A percentile compares a stretch with the other conserved stretches of the same genome.
These are phyloP conservation scores for Xylaria sp. DNA, from an alignment of 2,329 filamentous ascomycete genomes.

Conservation along the genomic window DNA sequence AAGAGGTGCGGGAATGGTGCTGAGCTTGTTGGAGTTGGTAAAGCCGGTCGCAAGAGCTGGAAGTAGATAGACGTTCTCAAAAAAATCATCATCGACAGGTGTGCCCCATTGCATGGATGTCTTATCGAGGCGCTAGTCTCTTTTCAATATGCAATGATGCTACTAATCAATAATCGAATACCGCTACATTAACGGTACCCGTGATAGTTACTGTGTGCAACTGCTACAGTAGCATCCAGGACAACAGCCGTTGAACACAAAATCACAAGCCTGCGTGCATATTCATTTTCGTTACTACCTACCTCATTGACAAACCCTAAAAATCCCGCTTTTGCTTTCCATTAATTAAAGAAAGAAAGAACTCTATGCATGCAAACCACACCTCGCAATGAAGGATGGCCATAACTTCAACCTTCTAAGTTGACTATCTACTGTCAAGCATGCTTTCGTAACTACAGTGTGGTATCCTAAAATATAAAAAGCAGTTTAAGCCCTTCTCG, in stretches of 20 bases:
- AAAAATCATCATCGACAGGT: conserved; percentile 39
- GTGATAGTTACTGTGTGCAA: not conserved
- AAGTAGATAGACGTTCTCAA: conserved; percentile 12
- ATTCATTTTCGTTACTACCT: not conserved
- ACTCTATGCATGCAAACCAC: not conserved
- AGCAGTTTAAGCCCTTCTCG: conserved; percentile 39
- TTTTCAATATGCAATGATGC: too few relatives aligned
- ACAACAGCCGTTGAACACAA: not conserved
- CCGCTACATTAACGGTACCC: too few relatives aligned
- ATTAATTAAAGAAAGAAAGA: not conserved
- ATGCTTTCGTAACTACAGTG: not conserved
- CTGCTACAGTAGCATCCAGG: not conserved
- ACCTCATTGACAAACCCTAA: too few relatives aligned
- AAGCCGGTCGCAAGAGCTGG: not conserved
- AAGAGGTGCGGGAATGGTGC: not conserved
- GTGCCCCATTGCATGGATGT: conserved; percentile 13
- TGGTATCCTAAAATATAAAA: conserved; percentile 13
- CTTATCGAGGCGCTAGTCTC: conserved; percentile 12
- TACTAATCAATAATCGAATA: too few relatives aligned
- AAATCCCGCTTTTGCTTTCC: not conserved
- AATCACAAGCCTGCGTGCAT: not conserved
- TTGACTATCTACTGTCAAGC: conserved; percentile 18
- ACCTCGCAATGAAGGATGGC: not conserved
- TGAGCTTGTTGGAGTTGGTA: not conserved
- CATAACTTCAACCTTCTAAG: not conserved